Evolutionary conservation across 306 rosid species (phyloP), one percentile per base, ranked within the genome.

Genomic region (Vicia faba): DNA sequence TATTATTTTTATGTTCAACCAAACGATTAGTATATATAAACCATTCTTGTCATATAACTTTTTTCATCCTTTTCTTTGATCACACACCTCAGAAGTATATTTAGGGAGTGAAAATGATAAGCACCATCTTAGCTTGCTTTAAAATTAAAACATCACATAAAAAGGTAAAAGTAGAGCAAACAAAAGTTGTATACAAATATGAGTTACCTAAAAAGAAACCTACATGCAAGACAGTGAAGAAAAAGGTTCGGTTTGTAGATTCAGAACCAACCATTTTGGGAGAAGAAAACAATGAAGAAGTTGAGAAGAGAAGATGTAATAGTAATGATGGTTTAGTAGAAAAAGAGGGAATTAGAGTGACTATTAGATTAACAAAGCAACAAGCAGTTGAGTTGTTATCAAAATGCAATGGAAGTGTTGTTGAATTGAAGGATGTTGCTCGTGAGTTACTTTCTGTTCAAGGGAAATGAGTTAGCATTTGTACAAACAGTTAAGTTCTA

Each of bases 241-340:
- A 59, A 41, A 77, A 25, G 3, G 80, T 70, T 2, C 20, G 67
- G 46, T 69, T 75, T 54, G 80, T 66, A 2, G 72, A 57, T 16
- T 70, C 84, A 39, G 77, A 84, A 44, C 75, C 86, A 2, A 78
- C 75, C 38, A 33, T 85, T 59, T 12, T 77, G 54, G 82, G 85
- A 79, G 77, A 78, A 79, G 80, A 49, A 2, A 9, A 33, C 0
- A 71, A 64, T 28, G 64, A 73, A 65, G 58, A 48, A 0, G 8
- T 2, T 49, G 43, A 8, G 13, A 51, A 45, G n/a, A n/a, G n/a
- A 19, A 71, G 39, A 9, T 12, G 66, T 49, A 15, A 1, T 56
- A 12, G 12, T 35, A 18, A 41, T 28, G 53, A 45, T 31, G 36
- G 2, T n/a, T 25, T 18, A 1, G 62, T 61, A 36, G 75, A 75